Evolutionary conservation across 1,284 basidiomycete genomes (phyloP).

Genomic region (Ceratobasidium sp.): DNA sequence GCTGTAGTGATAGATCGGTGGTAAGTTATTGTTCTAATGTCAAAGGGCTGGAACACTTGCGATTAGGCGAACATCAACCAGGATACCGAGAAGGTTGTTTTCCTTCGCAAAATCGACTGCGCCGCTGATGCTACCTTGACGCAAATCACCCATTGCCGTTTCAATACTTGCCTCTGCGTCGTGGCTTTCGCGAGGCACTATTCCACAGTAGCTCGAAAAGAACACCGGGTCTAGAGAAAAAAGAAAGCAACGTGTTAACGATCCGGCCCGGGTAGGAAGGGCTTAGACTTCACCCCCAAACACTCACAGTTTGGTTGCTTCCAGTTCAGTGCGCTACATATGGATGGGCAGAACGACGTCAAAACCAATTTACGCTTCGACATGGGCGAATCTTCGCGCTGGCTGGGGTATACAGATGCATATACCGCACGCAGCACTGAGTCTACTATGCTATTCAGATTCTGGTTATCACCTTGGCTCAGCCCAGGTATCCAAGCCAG

Average conservation of each 20-base stretch:
- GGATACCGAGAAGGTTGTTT: conserved; percentile 93
- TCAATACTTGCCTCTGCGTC: conserved; percentile 39
- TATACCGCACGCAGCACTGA: conserved; percentile 83
- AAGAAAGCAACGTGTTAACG: conserved; percentile 37
- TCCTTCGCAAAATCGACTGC: conserved; percentile 94
- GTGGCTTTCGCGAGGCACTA: conserved; percentile 51
- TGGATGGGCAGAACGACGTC: conserved; percentile 85
- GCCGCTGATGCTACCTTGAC: conserved; percentile 71
- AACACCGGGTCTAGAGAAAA: conserved; percentile 85
- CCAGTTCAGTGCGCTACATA: conserved; percentile 93
- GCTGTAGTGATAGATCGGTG: conserved; percentile 7
- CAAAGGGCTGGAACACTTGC: conserved; percentile 57
- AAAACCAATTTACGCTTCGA: conserved; percentile 80
- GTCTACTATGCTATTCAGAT: conserved; percentile 84
- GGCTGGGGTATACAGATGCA: conserved; percentile 58
- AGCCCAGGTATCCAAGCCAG: conserved; percentile 69
- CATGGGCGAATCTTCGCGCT: conserved; percentile 31
- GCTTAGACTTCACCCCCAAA: conserved; percentile 16
- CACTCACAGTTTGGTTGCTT: conserved; percentile 96
- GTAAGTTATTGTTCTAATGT: neutral
- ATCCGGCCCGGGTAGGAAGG: conserved; percentile 30
- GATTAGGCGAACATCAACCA: conserved; percentile 88
- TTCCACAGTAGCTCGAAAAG: conserved; percentile 87
- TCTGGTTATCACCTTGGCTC: conserved; percentile 58
- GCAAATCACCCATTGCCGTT: conserved; percentile 37